Evolutionary conservation across 208 protist species (phyloP).

Genomic region (Trypanosoma boissoni): DNA sequence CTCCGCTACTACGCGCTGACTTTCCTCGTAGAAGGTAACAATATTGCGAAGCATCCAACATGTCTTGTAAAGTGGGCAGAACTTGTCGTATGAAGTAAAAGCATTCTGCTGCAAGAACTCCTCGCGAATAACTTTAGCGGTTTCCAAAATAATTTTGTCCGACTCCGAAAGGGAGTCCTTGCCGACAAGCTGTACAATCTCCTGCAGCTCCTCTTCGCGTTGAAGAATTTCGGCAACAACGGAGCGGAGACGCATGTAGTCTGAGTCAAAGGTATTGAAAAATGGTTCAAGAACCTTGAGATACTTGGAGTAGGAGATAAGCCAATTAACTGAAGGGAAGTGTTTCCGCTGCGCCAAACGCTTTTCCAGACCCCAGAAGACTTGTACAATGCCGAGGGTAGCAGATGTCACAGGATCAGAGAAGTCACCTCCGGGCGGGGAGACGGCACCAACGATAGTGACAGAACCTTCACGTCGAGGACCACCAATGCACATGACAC

Average conservation of each 20-base stretch:
- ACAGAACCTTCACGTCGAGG: slow-evolving; percentile 97
- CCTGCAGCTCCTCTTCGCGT: slow-evolving; percentile 98
- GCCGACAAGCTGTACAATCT: slow-evolving; percentile 99
- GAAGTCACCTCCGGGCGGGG: slow-evolving; percentile 99
- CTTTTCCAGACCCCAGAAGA: slow-evolving; percentile 99
- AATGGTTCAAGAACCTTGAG: slow-evolving; percentile 96
- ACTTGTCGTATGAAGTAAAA: slow-evolving; percentile 98
- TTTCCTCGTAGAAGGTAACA: slow-evolving; percentile 96
- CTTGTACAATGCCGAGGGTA: slow-evolving; percentile 99
- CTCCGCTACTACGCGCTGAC: slow-evolving; percentile 89
- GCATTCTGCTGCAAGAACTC: slow-evolving; percentile 99
- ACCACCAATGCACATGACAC: slow-evolving; percentile 95
- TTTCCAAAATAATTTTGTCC: slow-evolving; percentile 99
- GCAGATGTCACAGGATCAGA: slow-evolving; percentile 99
- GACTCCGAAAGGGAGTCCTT: slow-evolving; percentile 99
- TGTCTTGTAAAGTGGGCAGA: slow-evolving; percentile 98
- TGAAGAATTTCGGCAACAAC: slow-evolving; percentile 97
- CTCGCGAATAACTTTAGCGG: slow-evolving; percentile 99
- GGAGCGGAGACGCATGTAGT: slow-evolving; percentile 95
- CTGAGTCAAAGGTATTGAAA: slow-evolving; percentile 95
- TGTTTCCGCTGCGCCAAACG: slow-evolving; percentile 99
- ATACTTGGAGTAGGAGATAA: slow-evolving; percentile 99
- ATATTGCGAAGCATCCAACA: slow-evolving; percentile 98
- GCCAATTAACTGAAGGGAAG: slow-evolving; percentile 99
- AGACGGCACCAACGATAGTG: slow-evolving; percentile 99